Base-by-base conservation (phyloP, 768 basidiomycete genomes). In the Cystobasidium onofrii region DNA sequence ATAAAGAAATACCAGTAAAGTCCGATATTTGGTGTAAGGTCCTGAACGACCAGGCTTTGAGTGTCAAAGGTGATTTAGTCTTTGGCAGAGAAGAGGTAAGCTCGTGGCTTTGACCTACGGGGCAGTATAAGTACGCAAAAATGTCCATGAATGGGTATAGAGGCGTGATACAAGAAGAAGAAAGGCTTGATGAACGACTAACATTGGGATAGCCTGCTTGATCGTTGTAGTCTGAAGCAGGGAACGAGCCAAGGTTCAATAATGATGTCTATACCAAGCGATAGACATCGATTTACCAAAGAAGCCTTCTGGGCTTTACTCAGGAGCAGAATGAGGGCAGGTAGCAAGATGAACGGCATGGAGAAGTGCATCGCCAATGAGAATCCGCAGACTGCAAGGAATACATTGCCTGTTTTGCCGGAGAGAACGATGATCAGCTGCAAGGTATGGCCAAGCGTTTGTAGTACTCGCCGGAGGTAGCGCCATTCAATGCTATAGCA, bases 1-100 rank as follows among this genome's bases (percentile, higher is more conserved):
- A 92, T 97, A 83, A 98, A 97, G 83, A 98, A 98, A 81, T 98
- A 98, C 95, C 95, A 98, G 90, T 92, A 92, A 33, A 97, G 82
- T 1, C 96, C 95, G 2, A 90, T 87, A 77, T 94, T 98, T 0
- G 96, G 95, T 10, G 92, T 93, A 75, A 98, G 82, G 80, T 96
- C 94, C 1, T 90, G 89, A 10, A 96, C 86, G 23, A 85, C 86
- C 27, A 96, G 78, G 57, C 94, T 97, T 76, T 44, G 13, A 9
- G 25, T 25, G 10, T 23, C 29, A 17, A 18, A 0, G 44, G 31
- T 1, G 4, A 2, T 0, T n/a, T 41, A 33, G 67, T 9, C 34
- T 0, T 39, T 34, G 7, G 6, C 6, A 25, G 18, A 31, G 31
- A 20, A 33, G 61, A n/a, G 31, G 29, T 33, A 31, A 41, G 23